Evolutionary conservation across 768 basidiomycete species (phyloP).

Genomic region (Kwoniella shandongensis): DNA sequence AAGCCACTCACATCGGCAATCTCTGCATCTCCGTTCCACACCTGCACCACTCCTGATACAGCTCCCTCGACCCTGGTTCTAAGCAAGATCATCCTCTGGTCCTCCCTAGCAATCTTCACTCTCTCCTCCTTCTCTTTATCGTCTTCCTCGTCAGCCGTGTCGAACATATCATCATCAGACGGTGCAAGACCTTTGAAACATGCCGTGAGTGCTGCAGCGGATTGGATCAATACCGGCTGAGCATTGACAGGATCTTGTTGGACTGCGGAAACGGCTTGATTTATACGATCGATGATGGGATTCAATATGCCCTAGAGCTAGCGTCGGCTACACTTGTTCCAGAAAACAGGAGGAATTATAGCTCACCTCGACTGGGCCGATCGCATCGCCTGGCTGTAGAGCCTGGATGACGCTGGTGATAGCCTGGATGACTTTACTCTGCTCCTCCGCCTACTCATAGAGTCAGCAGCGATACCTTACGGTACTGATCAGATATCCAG

Average conservation of each 20-base stretch:
- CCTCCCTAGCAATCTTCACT: slow-evolving; percentile 58
- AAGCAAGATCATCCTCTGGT: slow-evolving; percentile 58
- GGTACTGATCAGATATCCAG: slow-evolving; percentile 9
- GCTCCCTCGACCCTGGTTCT: slow-evolving; percentile 67
- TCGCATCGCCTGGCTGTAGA: slow-evolving; percentile 71
- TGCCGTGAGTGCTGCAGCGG: slow-evolving; percentile 78
- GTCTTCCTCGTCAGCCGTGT: slow-evolving; percentile 59
- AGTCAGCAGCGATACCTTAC: slow-evolving; percentile 12
- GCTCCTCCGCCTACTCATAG: slow-evolving; percentile 58
- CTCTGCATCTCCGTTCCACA: slow-evolving; percentile 78
- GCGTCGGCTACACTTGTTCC: slow-evolving; percentile 1
- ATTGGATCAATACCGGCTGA: slow-evolving; percentile 64
- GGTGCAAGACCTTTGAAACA: slow-evolving; percentile 84
- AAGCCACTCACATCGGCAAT: slow-evolving; percentile 67
- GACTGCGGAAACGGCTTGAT: slow-evolving; percentile 42
- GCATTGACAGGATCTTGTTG: slow-evolving; percentile 64
- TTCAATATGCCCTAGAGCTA: slow-evolving; percentile 59
- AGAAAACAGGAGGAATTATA: background rate
- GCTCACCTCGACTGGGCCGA: slow-evolving; percentile 71
- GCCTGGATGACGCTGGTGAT: slow-evolving; percentile 94
- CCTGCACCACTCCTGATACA: slow-evolving; percentile 66
- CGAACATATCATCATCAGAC: slow-evolving; percentile 66
- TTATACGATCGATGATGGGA: slow-evolving; percentile 71
- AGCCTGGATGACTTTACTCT: slow-evolving; percentile 84
- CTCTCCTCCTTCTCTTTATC: slow-evolving; percentile 56